Evolutionary conservation across 345 rosid species (phyloP).

Genomic region (Sonneratia alba): DNA sequence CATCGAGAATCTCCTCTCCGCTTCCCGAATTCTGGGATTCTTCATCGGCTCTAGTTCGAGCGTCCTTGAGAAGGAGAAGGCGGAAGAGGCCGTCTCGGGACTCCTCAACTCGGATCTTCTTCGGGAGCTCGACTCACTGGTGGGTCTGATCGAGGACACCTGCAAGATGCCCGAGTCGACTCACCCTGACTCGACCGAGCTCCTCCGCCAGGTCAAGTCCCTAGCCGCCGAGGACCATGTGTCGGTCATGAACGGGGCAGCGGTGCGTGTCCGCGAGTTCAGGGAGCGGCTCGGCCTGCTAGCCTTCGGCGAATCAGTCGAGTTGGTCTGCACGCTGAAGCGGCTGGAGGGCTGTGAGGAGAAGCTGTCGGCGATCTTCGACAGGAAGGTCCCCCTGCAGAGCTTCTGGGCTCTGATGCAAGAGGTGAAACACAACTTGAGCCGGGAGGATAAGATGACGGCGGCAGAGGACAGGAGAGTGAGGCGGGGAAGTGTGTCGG

Average conservation of each 20-base stretch:
- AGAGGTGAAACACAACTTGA: constrained; percentile 32
- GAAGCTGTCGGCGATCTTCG: constrained; percentile 9
- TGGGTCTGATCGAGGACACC: constrained; percentile 41
- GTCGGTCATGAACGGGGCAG: constrained; percentile 41
- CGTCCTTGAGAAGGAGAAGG: constrained; percentile 34
- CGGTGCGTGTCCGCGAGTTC: constrained; percentile 47
- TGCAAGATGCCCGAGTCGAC: constrained; percentile 37
- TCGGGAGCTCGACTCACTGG: constrained; percentile 43
- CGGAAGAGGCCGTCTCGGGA: constrained; percentile 42
- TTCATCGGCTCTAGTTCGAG: constrained; percentile 49
- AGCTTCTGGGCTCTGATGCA: constrained; percentile 36
- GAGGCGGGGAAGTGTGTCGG: constrained; percentile 10
- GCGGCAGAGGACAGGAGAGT: not conserved
- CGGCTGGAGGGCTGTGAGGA: constrained; percentile 47
- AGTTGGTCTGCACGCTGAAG: constrained; percentile 49
- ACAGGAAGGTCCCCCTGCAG: constrained; percentile 32
- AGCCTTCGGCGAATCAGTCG: constrained; percentile 54
- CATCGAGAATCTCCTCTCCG: constrained; percentile 51
- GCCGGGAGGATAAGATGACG: constrained; percentile 9
- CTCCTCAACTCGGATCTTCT: constrained; percentile 39
- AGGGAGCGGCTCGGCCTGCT: constrained; percentile 34
- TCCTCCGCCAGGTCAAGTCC: constrained; percentile 27
- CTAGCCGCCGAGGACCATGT: constrained; percentile 52
- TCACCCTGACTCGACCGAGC: constrained; percentile 23
- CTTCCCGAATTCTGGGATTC: constrained; percentile 59